Evolutionary conservation across 495 filamentous ascomycete genomes (phyloP), one percentile per base, ranked within the genome.

Genomic region (Penicillium paradoxum): DNA sequence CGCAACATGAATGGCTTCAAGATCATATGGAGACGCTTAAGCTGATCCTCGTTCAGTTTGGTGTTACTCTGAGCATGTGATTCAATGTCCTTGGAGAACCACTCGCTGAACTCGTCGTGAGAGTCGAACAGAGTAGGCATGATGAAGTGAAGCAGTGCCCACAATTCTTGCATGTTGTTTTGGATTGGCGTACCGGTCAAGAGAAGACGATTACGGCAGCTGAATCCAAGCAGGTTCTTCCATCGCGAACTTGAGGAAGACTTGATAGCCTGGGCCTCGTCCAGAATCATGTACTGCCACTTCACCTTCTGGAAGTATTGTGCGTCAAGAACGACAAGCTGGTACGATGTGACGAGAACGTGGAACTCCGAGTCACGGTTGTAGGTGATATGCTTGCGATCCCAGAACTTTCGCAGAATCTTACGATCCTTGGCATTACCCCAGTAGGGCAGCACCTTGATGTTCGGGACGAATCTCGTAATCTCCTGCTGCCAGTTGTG

Each of bases 401-500:
- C 93, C 93, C 93, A 98, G 76, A 97, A 97, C 71, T 97, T 97
- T 25, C 93, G 86, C 30, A 98, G 79, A 54, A 97, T 88, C 69
- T 98, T 97, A 51, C 93, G 86, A 67, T 98, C 93, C 55, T 87
- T 89, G 9, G 91, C 91, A 47, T 83, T 91, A 53, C 93, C 93
- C 93, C 93, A 98, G 67, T 98, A 98, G 7, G 93, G 93, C 33
- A 98, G 75, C 21, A 95, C 90, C 68, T 97, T 97, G 64, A 98
- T 82, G 47, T 88, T 79, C 1, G 93, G 93, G 4, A 98, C 91
- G 69, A 98, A 98, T 60, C 79, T 87, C 34, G 89, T 78, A 60
- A 98, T 97, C 70, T 98, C 93, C 71, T 98, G 93, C 67, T 97
- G 90, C 93, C 93, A 98, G 59, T 98, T 98, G 82, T 98, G 93